Percentiles rank a stretch among this genome's conserved stretches.
Conservation (phyloP, 202 grass and related monocot species). For the Schoenoplectus tabernaemontani region DNA sequence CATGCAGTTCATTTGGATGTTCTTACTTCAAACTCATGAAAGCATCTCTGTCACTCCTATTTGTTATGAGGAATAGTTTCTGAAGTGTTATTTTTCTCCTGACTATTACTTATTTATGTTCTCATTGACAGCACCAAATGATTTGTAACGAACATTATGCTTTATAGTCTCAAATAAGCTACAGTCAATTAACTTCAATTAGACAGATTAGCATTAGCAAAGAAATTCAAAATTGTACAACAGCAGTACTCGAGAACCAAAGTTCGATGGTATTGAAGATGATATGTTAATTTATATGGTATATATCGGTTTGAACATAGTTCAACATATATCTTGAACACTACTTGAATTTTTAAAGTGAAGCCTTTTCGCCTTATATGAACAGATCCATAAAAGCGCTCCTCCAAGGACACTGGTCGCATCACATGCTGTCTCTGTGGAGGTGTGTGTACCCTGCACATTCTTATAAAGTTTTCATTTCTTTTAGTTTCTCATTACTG, state of each 20-base stretch:
- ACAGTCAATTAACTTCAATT: neutral
- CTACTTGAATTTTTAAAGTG: neutral
- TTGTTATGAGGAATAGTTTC: neutral
- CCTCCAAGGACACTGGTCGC: conserved; percentile 2
- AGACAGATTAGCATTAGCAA: neutral
- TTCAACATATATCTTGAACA: too few relatives aligned
- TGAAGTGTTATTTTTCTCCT: neutral
- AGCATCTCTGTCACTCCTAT: neutral
- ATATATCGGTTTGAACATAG: neutral
- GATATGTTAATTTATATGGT: neutral
- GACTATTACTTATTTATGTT: neutral
- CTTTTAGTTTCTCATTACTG: neutral
- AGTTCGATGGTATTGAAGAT: neutral
- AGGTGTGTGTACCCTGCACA: neutral
- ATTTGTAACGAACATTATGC: neutral
- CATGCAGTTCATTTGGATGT: neutral
- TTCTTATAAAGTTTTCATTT: neutral
- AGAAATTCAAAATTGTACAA: neutral
- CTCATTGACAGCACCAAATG: neutral
- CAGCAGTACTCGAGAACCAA: neutral
- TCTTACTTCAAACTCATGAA: neutral
- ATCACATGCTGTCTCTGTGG: neutral
- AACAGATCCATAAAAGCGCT: neutral
- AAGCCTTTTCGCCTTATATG: neutral
- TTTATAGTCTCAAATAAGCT: neutral